Conservation (phyloP, 164 flowering plant species). For the Tetracentron sinense region DNA sequence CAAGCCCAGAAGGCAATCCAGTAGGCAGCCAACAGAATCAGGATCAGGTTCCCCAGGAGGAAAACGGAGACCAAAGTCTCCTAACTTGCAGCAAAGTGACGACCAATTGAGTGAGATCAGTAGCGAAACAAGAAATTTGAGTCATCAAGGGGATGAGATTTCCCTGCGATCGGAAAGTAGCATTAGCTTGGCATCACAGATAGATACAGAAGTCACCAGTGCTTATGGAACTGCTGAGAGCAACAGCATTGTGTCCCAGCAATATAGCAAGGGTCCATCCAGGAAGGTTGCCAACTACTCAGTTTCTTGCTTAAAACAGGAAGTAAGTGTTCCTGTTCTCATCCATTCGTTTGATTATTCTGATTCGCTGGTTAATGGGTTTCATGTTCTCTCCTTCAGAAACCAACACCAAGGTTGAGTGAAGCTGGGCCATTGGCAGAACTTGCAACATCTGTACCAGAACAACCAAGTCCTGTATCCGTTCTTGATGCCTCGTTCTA, state of each 20-base stretch:
- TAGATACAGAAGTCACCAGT: slow-evolving; percentile 42
- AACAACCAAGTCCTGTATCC: slow-evolving; percentile 98
- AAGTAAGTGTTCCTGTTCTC: slow-evolving; percentile 20
- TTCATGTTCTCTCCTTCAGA: slow-evolving; percentile 28
- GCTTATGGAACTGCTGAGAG: slow-evolving; percentile 27
- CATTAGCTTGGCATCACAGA: slow-evolving; percentile 31
- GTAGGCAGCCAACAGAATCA: slow-evolving; percentile 42
- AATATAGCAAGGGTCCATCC: slow-evolving; percentile 14
- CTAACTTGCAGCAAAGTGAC: slow-evolving; percentile 34
- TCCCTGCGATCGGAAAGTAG: slow-evolving; percentile 43
- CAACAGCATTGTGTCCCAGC: slow-evolving; percentile 7
- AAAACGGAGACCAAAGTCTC: slow-evolving; percentile 38
- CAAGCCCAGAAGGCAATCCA: slow-evolving; percentile 49
- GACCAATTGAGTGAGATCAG: slow-evolving; percentile 56
- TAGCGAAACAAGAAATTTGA: slow-evolving; percentile 43
- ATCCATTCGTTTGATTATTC: not conserved
- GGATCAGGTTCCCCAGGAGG: slow-evolving; percentile 70
- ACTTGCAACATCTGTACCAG: slow-evolving; percentile 33
- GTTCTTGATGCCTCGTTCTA: slow-evolving; percentile 74
- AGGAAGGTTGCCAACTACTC: slow-evolving; percentile 6
- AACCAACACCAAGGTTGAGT: slow-evolving; percentile 19
- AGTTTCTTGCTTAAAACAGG: slow-evolving; percentile 18
- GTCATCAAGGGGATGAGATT: slow-evolving; percentile 45
- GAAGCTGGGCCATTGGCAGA: slow-evolving; percentile 31
- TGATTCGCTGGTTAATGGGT: slow-evolving; percentile 12